Percentiles rank a stretch among this genome's conserved stretches.
phyloP scores from a whole-genome alignment of 2,329 filamentous ascomycete species.

The Coniochaeta prunicola region DNA sequence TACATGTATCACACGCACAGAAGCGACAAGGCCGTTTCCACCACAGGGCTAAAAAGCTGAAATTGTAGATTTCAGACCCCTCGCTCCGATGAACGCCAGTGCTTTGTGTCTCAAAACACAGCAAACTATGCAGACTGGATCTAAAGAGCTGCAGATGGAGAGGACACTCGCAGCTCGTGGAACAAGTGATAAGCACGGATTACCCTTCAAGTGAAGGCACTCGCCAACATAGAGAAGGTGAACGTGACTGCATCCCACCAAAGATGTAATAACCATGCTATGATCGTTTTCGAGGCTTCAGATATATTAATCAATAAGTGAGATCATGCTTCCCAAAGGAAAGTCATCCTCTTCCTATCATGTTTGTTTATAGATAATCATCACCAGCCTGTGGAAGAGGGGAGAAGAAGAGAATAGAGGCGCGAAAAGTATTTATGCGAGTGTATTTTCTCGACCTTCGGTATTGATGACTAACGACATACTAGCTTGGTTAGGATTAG shows the following conservation, averaged over 20 bases:
- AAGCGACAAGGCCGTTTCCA: too few relatives aligned
- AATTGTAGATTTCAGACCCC: too few relatives aligned
- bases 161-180: too few relatives aligned
- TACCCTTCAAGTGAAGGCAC: background rate
- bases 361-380: constrained; percentile 49
- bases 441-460: background rate
- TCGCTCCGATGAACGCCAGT: too few relatives aligned
- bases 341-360: constrained; percentile 67
- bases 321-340: constrained; percentile 52
- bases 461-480: background rate
- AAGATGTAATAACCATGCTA: background rate
- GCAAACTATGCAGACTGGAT: too few relatives aligned
- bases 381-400: constrained; percentile 46
- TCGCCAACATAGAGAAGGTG: constrained; percentile 2
- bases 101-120: too few relatives aligned
- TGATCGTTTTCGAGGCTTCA: constrained; percentile 40
- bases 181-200: too few relatives aligned
- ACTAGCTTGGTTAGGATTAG: background rate
- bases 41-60: too few relatives aligned
- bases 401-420: constrained; percentile 10
- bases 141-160: too few relatives aligned
- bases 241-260: constrained; percentile 4
- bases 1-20: too few relatives aligned
- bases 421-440: background rate
- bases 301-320: constrained; percentile 41